phyloP scores from a whole-genome alignment of 169 alveolate species.

The Eimeria mitis region DNA sequence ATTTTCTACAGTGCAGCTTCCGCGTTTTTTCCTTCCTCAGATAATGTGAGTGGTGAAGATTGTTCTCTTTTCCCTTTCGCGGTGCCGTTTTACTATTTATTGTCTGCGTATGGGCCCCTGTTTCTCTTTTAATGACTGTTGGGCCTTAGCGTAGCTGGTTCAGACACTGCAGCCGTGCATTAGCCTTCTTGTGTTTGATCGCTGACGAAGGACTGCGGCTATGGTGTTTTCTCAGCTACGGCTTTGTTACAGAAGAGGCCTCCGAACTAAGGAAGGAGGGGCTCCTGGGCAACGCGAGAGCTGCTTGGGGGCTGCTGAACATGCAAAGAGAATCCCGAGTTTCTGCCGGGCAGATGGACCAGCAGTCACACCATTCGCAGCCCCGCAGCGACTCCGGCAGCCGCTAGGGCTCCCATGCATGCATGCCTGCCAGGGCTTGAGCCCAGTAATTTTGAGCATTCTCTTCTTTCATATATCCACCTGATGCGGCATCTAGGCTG shows the following conservation, averaged over 20 bases:
- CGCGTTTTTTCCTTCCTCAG: constrained; percentile 54
- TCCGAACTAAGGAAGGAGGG: neutral
- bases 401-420: neutral
- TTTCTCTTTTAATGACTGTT: neutral
- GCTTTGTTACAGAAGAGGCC: constrained; percentile 52
- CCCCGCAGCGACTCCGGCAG: constrained; percentile 33
- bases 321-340: neutral
- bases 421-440: neutral
- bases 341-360: neutral
- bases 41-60: constrained; percentile 15
- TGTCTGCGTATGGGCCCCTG: no score
- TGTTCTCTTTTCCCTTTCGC: neutral
- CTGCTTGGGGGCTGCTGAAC: constrained; percentile 56
- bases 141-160: neutral
- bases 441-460: neutral
- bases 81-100: neutral
- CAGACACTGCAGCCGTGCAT: neutral
- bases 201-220: neutral
- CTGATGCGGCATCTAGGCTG: no score
- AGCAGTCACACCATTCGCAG: constrained; percentile 5
- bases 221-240: constrained; percentile 25
- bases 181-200: neutral
- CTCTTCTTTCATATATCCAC: neutral
- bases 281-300: constrained; percentile 30
- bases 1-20: constrained; percentile 18